Evolutionary conservation across 2,329 filamentous ascomycete species (phyloP), one percentile per base, ranked within the genome.

Genomic region (Alternaria tenuissima): DNA sequence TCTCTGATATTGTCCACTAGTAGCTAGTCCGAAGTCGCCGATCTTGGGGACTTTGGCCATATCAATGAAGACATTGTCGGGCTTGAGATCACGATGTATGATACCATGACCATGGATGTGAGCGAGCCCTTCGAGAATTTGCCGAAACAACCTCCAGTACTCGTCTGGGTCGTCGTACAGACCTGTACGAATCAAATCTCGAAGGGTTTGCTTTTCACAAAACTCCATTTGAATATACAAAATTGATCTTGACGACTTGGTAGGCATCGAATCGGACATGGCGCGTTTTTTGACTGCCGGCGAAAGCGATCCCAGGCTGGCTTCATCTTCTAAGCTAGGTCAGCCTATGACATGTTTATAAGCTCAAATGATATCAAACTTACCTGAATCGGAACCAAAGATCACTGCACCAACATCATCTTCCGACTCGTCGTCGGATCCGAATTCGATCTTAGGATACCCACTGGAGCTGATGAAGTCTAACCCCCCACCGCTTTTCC

Each of bases 181-280:
- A 30, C 89, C 90, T 70, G 90, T 88, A 22, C 87, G 86, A 58
- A 99, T 96, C 30, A 97, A 81, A 82, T 98, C 93, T 20, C 94
- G 90, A 32, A 99, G 85, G 0, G 95, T 98, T 67, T 91, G 88
- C 74, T 94, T 95, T 76, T 98, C 94, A 73, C 95, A 99, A 68
- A 97, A 96, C 76, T 99, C 95, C 95, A 99, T 99, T 62, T 96
- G 95, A 57, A 99, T 98, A 76, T 97, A 99, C 42, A 99, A 84
- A 7, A 94, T 89, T 0, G 91, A 94, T 53, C 87, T 87, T 61
- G 87, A 85, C 4, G 87, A 80, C 43, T 85, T 83, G 18, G 60
- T 42, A 20, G 81, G 80, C 55, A 80, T 78, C 14, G 83, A 84
- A 53, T 81, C 81, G 18, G 83, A 84, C 52, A 79, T 78, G 46